Evolutionary conservation across 768 basidiomycete genomes (phyloP).

Genomic region (Tricholoma bakamatsutake): DNA sequence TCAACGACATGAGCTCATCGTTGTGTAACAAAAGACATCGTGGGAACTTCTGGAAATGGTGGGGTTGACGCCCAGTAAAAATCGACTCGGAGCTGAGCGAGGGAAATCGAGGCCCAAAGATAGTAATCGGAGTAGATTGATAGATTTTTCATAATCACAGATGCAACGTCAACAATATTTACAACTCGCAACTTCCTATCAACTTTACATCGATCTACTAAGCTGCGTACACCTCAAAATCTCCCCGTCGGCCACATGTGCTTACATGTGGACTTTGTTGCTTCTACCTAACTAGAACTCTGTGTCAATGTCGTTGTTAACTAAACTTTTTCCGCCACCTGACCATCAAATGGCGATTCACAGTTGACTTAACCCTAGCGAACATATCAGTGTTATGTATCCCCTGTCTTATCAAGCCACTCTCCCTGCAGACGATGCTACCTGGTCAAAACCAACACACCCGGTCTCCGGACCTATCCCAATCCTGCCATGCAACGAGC

Average conservation of each 20-base stretch:
- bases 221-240: background rate
- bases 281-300: no score
- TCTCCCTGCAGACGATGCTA: background rate
- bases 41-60: no score
- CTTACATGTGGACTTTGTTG: background rate
- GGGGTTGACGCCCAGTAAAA: no score
- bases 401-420: background rate
- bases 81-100: no score
- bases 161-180: background rate
- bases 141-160: background rate
- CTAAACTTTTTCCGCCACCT: background rate
- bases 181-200: background rate
- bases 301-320: no score
- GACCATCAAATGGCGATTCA: background rate
- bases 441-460: background rate
- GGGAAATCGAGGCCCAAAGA: no score
- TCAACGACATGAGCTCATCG: no score
- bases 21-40: no score
- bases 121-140: no score
- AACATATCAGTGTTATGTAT: no score
- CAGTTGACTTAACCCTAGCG: no score
- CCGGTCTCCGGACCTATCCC: background rate
- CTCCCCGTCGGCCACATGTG: no score
- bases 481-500: background rate
- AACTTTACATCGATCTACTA: background rate